Evolutionary conservation across 306 rosid species (phyloP), one percentile per base, ranked within the genome.

Genomic region (Malus sylvestris): DNA sequence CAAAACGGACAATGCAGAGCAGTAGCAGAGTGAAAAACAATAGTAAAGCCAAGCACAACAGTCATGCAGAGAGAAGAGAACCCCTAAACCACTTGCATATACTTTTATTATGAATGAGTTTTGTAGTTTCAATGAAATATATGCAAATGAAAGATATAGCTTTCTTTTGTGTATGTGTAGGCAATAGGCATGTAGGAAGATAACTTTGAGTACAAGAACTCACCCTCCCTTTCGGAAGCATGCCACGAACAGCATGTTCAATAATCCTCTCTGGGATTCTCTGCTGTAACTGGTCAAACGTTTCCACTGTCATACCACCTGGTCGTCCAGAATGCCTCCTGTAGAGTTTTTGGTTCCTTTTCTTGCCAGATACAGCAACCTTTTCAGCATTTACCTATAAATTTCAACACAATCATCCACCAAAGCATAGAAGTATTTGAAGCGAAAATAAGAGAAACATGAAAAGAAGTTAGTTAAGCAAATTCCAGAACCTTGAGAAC

Each of bases 171-270:
- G 14, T 27, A 40, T 29, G 51, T 35, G 18, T 58, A 7, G 4
- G n/a, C 10, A 46, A 18, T 58, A 7, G 4, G n/a, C 10, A 46
- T 9, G 11, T 55, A 51, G 44, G 70, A 16, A 29, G 60, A 16
- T 46, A 32, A 46, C 23, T 64, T 65, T 15, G 35, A 68, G n/a
- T 57, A 60, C 29, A 71, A 29, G 72, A 68, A 85, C 99, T 81
- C 83, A 96, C 99, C 97, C 99, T 91, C 73, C 97, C 98, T 79
- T 96, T 96, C 5, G 99, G 99, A 85, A 96, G 99, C 99, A 96
- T 96, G 51, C 99, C 99, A 14, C 97, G 97, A 82, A 96, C 99
- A 77, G 99, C 99, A 75, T 96, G 99, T 75, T 96, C 98, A 32
- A 92, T 71, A 81, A 96, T 92, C 83, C 99, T 88, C 81, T 96